Conservation (phyloP, 495 filamentous ascomycete species). For the Xanthoparmelia taractica region DNA sequence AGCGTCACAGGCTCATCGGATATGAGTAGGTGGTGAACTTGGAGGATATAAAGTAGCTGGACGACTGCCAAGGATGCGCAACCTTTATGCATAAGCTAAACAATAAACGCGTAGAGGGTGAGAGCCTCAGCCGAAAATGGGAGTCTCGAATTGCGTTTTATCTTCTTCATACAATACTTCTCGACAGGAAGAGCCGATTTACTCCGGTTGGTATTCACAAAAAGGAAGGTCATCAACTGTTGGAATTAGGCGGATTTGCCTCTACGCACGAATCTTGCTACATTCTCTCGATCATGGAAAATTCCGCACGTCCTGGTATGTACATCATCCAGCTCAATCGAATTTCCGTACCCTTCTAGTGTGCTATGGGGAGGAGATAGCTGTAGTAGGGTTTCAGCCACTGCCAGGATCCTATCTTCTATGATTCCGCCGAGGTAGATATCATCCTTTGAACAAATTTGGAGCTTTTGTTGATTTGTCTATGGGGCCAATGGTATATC, state of each 20-base stretch:
- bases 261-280: background rate
- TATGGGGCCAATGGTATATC: too few species aligned
- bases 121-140: too few species aligned
- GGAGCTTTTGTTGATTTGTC: background rate
- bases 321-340: background rate
- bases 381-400: background rate
- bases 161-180: too few species aligned
- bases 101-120: too few species aligned
- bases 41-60: background rate
- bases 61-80: too few species aligned
- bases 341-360: background rate
- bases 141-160: too few species aligned
- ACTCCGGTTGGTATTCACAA: too few species aligned
- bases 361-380: background rate
- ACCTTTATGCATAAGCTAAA: too few species aligned
- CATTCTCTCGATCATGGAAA: background rate
- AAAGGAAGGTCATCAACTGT: background rate
- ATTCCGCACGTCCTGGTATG: background rate
- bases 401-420: background rate
- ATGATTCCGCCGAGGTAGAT: too few species aligned
- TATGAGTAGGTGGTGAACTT: background rate
- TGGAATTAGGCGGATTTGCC: background rate
- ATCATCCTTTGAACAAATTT: background rate
- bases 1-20: background rate
- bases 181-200: too few species aligned